Evolutionary conservation across 345 rosid genomes (phyloP), one percentile per base, ranked within the genome.

Genomic region (Aegle marmelos): DNA sequence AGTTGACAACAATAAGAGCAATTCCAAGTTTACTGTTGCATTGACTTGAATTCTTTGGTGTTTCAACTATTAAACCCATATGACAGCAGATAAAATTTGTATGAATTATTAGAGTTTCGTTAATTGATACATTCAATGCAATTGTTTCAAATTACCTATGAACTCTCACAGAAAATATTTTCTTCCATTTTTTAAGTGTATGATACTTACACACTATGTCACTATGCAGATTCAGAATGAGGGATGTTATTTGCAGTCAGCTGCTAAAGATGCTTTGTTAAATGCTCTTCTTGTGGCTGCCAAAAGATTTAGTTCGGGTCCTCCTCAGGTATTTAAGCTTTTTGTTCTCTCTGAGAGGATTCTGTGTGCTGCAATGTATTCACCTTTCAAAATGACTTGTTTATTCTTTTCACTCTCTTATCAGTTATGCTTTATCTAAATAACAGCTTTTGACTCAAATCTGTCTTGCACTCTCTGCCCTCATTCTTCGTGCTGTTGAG

Each of bases 381-480:
- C 30, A 36, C 28, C 28, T 17, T 73, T 56, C 27, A 72, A 37
- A 58, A 34, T 58, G 54, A 58, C 25, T 13, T 74, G 39, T 21
- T 45, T 64, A 31, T 64, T 62, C 21, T 19, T 64, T 31, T 75
- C 31, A 28, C 61, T 58, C 66, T 19, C 68, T 72, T 58, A 39
- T 59, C 64, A 31, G 9, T 24, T 61, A 59, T 82, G 57, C 72
- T 50, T 75, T 70, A 16, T 82, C 71, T 76, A 72, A 60, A 33
- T 87, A 78, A 71, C 93, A 95, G 99, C 93, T 95, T 4, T 87
- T 93, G 85, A 95, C 98, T 60, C 99, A 95, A 89, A 91, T 95
- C 79, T 95, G 97, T 83, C 88, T 95, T 59, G 98, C 98, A 65
- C 94, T 95, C 75, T 91, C 96, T 57, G 90, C 97, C 75, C 93